A percentile compares a stretch with the other conserved stretches of the same genome.
Evolutionary conservation across 202 grass and related monocot genomes (phyloP).

Genomic region (Hordeum pubiflorum): DNA sequence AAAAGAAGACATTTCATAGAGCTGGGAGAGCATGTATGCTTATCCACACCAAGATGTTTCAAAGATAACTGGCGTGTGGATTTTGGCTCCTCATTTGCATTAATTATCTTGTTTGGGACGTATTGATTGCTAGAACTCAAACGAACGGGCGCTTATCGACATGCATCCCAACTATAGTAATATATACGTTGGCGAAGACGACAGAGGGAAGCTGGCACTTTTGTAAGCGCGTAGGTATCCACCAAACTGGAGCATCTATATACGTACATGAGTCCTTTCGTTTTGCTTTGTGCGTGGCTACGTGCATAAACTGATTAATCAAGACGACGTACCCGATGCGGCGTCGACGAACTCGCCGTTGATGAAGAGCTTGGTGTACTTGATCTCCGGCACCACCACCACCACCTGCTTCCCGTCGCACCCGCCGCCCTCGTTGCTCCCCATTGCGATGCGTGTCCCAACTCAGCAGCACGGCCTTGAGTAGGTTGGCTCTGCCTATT

Average conservation of each 20-base stretch:
- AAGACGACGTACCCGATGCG: constrained; percentile 36
- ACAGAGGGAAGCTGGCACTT: background rate
- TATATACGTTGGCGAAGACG: background rate
- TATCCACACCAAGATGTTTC: background rate
- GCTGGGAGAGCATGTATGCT: no score
- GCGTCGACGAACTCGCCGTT: constrained; percentile 79
- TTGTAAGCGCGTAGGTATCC: background rate
- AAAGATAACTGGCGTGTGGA: background rate
- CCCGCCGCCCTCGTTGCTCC: constrained; percentile 5
- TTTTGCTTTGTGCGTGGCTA: background rate
- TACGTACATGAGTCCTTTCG: no score
- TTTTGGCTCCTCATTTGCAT: background rate
- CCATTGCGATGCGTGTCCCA: constrained; percentile 22
- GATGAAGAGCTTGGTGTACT: constrained; percentile 92
- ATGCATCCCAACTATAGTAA: no score
- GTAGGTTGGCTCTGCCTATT: background rate
- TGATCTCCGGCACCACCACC: constrained; percentile 75
- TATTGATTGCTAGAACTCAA: background rate
- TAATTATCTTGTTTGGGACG: background rate
- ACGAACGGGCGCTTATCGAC: background rate
- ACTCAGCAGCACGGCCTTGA: background rate
- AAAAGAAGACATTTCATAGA: no score
- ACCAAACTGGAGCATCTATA: background rate
- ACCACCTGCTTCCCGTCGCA: constrained; percentile 10
- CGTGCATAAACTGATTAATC: background rate